Conservation (phyloP, 2,329 filamentous ascomycete species). For the Colletotrichum cordylinicola region DNA sequence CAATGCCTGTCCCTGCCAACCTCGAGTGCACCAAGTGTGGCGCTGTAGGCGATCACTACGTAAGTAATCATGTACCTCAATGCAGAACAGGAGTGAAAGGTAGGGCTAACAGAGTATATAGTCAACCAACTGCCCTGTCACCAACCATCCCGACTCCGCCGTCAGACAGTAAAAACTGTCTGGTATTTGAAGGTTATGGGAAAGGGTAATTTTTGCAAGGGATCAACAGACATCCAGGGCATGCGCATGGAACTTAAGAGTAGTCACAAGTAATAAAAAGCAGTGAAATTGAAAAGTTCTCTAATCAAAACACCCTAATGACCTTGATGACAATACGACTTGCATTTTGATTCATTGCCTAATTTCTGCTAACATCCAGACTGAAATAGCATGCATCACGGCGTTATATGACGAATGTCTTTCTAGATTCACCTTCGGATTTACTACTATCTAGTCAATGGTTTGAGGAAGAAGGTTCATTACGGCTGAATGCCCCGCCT, state of each 20-base stretch:
- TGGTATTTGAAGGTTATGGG: background rate
- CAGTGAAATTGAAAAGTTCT: background rate
- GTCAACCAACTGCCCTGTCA: background rate
- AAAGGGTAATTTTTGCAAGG: background rate
- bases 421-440: background rate
- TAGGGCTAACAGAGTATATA: background rate
- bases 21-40: background rate
- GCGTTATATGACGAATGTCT: background rate
- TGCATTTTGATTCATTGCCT: background rate
- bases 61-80: background rate
- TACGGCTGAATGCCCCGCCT: background rate
- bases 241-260: background rate
- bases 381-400: background rate
- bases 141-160: background rate
- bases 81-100: background rate
- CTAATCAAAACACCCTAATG: background rate
- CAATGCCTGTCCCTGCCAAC: background rate
- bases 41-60: background rate
- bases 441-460: background rate
- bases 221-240: background rate
- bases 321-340: background rate
- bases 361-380: background rate
- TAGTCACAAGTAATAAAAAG: background rate
- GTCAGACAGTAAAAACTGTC: background rate
- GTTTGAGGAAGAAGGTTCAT: no score